Evolutionary conservation across 257 asterid genomes (phyloP).

Genomic region (Plectranthus barbatus): DNA sequence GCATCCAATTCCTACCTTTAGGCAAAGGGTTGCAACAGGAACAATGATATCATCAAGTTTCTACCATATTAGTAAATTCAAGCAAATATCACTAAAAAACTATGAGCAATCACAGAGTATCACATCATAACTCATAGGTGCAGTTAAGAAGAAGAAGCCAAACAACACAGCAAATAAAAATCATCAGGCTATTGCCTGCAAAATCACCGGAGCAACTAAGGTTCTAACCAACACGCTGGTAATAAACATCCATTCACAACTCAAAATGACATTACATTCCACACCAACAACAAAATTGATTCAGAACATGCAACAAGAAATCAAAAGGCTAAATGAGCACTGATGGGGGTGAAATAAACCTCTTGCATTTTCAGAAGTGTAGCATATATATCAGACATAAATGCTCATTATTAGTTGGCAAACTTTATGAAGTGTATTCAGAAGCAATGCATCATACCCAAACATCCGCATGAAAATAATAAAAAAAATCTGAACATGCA

Average conservation of each 20-base stretch:
- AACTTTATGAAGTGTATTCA: background rate
- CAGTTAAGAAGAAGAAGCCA: slow-evolving; percentile 65
- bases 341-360: background rate
- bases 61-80: no score
- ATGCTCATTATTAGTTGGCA: background rate
- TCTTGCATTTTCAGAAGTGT: background rate
- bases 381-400: background rate
- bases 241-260: slow-evolving; percentile 56
- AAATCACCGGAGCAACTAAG: slow-evolving; percentile 62
- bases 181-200: slow-evolving; percentile 67
- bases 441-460: slow-evolving; percentile 12
- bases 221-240: slow-evolving; percentile 62
- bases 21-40: no score
- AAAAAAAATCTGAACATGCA: no score
- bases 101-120: slow-evolving; percentile 30
- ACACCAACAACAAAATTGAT: slow-evolving; percentile 16
- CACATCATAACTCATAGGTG: slow-evolving; percentile 39
- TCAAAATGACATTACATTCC: slow-evolving; percentile 38
- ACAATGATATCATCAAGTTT: no score
- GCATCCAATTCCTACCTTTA: no score
- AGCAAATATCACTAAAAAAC: no score
- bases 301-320: slow-evolving; percentile 5
- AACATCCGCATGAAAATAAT: slow-evolving; percentile 8
- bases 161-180: slow-evolving; percentile 55
- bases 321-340: slow-evolving; percentile 2